Evolutionary conservation across 495 filamentous ascomycete genomes (phyloP), one percentile per base, ranked within the genome.

Genomic region (Neurospora sp.): DNA sequence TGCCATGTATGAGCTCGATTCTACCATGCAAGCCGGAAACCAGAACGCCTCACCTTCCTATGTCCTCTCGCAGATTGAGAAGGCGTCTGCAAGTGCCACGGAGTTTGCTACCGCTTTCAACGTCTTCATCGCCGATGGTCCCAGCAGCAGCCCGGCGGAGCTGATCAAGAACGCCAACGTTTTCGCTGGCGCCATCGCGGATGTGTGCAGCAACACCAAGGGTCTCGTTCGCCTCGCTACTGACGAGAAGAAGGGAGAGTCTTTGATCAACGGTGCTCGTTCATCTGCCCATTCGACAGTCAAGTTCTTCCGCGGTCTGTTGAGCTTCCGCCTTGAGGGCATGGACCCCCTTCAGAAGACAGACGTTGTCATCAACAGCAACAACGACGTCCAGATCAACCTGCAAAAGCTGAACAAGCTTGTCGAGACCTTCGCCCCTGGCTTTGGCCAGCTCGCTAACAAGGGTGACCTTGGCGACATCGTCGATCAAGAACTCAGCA

Each of bases 91-190:
- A 17, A 97, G 90, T 72, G 93, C 95, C 5, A 98, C 93, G 71
- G 96, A 98, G 78, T 99, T 99, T 80, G 94, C 95, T 0, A 98
- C 95, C 4, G 90, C 96, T 0, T 98, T 98, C 87, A 98, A 97
- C 85, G 94, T 95, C 80, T 98, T 94, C 82, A 96, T 99, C 75
- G 94, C 94, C 19, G 96, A 99, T 82, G 96, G 96, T 0, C 96
- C 96, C 5, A 97, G 94, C 84, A 94, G 93, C 83, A 91, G 90
- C 11, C 93, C 97, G 79, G 89, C 92, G 4, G 93, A 96, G 74
- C 91, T 98, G 72, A 98, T 98, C 82, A 94, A 95, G 76, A 96
- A 93, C 1, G 89, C 97, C 72, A 94, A 93, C 77, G 88, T 93
- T 39, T 98, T 98, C 82, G 85, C 96, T 2, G 92, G 94, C 38